Percentiles rank a stretch among this genome's conserved stretches.
These are phyloP conservation scores for Crotalaria pallida DNA, from an alignment of 306 rosid species.

Conservation along the genomic window DNA sequence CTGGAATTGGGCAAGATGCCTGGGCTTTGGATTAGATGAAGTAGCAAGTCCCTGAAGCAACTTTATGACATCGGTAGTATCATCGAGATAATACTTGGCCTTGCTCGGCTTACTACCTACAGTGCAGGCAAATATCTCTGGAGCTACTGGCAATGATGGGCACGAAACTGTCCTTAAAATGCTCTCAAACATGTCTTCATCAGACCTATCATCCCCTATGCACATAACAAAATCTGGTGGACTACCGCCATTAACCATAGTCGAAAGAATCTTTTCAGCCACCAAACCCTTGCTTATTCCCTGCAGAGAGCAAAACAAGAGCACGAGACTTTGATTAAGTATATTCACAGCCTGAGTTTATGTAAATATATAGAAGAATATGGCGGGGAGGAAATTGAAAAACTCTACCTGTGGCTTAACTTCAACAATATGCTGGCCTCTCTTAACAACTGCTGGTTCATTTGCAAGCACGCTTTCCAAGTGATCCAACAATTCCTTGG, in stretches of 20 bases:
- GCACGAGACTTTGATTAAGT: background rate
- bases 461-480: constrained; percentile 72
- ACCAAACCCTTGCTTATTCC: constrained; percentile 83
- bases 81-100: constrained; percentile 81
- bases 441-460: constrained; percentile 64
- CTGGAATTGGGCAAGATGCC: constrained; percentile 48
- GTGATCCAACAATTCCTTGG: constrained; percentile 72
- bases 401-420: constrained; percentile 76
- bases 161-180: constrained; percentile 47
- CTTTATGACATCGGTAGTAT: constrained; percentile 53
- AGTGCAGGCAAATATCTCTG: constrained; percentile 76
- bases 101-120: constrained; percentile 85
- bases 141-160: constrained; percentile 47
- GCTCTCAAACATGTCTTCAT: constrained; percentile 89
- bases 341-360: constrained; percentile 3
- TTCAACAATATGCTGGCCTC: constrained; percentile 83
- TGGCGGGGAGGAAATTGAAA: background rate
- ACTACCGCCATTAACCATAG: constrained; percentile 46
- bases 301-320: constrained; percentile 32
- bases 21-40: constrained; percentile 65
- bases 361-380: background rate
- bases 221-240: constrained; percentile 78
- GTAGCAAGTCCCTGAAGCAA: constrained; percentile 64
- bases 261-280: constrained; percentile 54
- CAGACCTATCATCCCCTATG: constrained; percentile 83